phyloP scores from a whole-genome alignment of 2,329 filamentous ascomycete genomes.

The Arthroderma sp. region DNA sequence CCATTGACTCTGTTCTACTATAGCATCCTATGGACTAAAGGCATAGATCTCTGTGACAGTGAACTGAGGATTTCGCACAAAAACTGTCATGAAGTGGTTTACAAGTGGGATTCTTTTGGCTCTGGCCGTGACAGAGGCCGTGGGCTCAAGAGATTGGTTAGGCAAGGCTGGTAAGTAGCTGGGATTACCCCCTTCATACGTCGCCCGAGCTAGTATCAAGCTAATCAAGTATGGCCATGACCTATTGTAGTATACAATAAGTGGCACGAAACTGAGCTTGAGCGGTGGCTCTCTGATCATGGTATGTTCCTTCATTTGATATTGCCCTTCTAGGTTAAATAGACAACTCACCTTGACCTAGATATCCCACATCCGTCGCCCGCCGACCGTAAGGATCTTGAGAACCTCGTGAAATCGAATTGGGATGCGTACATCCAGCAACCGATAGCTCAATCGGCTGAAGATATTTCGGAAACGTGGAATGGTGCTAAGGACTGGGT shows the following conservation, averaged over 20 bases:
- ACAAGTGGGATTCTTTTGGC: conserved; percentile 56
- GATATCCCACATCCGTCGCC: conserved; percentile 78
- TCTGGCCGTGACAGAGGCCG: conserved; percentile 53
- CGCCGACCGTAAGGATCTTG: conserved; percentile 87
- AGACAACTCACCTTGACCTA: conserved; percentile 8
- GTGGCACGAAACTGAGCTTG: conserved; percentile 96
- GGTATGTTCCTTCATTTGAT: conserved; percentile 19
- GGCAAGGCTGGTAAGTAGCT: conserved; percentile 56
- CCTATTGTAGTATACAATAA: conserved; percentile 72
- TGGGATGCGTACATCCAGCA: conserved; percentile 69
- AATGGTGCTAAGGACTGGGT: conserved; percentile 74
- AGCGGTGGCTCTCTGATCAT: conserved; percentile 90
- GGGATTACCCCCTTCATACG: background rate
- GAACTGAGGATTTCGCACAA: background rate
- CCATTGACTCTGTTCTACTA: too few relatives aligned
- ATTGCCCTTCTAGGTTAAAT: background rate
- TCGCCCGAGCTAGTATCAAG: background rate
- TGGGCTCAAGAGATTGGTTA: conserved; percentile 72
- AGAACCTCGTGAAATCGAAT: conserved; percentile 75
- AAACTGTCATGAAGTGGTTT: conserved; percentile 61
- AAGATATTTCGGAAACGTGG: conserved; percentile 61
- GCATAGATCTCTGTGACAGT: too few relatives aligned
- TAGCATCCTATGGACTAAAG: too few relatives aligned
- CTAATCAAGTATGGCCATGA: background rate
- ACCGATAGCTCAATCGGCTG: conserved; percentile 64